Conservation (phyloP, 179 eudicot species). For the Drosera spatulata region DNA sequence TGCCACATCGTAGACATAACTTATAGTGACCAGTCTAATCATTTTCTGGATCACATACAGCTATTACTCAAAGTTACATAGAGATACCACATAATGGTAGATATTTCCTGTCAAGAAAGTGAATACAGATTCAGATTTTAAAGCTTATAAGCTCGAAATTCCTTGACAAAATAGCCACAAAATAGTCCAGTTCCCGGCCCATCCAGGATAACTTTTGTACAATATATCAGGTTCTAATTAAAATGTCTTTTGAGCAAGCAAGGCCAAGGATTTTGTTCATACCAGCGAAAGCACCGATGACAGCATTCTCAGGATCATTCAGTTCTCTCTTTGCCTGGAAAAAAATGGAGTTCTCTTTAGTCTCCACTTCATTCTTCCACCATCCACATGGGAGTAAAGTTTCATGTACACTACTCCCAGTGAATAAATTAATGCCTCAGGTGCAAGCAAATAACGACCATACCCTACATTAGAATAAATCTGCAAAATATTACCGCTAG, state of each 20-base stretch:
- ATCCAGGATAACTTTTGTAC: too few species aligned
- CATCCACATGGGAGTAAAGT: neutral
- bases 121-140: too few species aligned
- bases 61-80: too few species aligned
- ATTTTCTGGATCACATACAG: too few species aligned
- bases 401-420: neutral
- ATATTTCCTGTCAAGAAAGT: too few species aligned
- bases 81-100: too few species aligned
- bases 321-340: constrained; percentile 76
- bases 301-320: constrained; percentile 82
- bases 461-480: neutral
- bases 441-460: neutral
- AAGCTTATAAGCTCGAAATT: too few species aligned
- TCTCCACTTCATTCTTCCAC: neutral
- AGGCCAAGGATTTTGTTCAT: neutral
- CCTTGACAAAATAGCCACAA: too few species aligned
- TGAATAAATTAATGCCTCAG: neutral
- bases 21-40: too few species aligned
- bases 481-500: constrained; percentile 44
- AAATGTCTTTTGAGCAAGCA: neutral
- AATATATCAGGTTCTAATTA: too few species aligned
- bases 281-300: constrained; percentile 92
- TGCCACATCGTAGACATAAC: too few species aligned
- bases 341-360: neutral
- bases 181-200: too few species aligned